Evolutionary conservation across 2,329 filamentous ascomycete species (phyloP).

Genomic region (Hymenoscyphus repandus): DNA sequence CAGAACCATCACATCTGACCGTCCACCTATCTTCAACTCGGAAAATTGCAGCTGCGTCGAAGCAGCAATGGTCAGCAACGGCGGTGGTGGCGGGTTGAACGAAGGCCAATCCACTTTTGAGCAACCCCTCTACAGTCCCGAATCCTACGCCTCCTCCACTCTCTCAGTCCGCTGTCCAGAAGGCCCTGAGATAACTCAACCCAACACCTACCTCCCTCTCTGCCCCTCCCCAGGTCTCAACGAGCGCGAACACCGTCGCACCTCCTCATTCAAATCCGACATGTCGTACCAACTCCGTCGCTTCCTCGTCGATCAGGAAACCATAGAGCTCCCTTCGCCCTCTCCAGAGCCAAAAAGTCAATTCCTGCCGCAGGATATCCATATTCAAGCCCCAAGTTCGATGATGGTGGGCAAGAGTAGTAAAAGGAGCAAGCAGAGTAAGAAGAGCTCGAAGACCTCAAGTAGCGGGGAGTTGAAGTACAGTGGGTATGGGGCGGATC

Average conservation of each 20-base stretch:
- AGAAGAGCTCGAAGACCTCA: conserved; percentile 13
- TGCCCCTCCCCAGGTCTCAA: conserved; percentile 9
- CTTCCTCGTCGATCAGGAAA: conserved; percentile 13
- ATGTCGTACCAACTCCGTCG: conserved; percentile 16
- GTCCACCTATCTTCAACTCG: conserved; percentile 22
- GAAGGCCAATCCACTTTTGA: background rate
- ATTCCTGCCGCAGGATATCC: conserved; percentile 11
- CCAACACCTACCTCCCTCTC: conserved; percentile 16
- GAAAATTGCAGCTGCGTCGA: conserved; percentile 26
- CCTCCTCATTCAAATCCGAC: conserved; percentile 12
- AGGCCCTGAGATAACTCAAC: conserved; percentile 18
- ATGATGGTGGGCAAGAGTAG: conserved; percentile 3
- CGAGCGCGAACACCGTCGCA: conserved; percentile 12
- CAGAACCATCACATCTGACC: conserved; percentile 20
- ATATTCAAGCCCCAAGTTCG: conserved; percentile 3
- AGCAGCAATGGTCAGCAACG: conserved; percentile 7
- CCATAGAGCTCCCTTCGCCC: background rate
- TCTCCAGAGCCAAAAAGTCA: background rate
- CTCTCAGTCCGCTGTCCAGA: conserved; percentile 14
- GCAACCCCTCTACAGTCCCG: background rate
- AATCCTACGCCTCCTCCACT: conserved; percentile 13
- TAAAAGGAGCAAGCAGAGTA: conserved; percentile 18
- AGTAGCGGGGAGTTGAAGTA: conserved; percentile 11
- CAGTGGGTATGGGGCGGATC: conserved; percentile 12
- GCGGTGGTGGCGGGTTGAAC: background rate